Conservation (phyloP, 176 grass and related monocot species). For the Carex parvula region DNA sequence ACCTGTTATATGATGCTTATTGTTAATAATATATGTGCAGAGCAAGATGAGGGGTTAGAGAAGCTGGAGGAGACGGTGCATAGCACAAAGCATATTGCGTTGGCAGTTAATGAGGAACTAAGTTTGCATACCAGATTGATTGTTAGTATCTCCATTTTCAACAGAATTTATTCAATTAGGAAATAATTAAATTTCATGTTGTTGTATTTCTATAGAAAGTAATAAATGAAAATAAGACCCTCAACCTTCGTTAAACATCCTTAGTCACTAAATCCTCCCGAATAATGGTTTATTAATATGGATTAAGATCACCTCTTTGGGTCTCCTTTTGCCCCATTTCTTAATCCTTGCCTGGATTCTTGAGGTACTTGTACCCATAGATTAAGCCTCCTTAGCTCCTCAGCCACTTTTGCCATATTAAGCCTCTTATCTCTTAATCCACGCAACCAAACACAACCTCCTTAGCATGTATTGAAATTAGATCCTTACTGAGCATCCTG, state of each 20-base stretch:
- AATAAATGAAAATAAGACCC: background rate
- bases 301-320: background rate
- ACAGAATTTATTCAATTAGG: background rate
- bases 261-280: background rate
- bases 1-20: background rate
- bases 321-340: background rate
- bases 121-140: conserved; percentile 87
- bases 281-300: background rate
- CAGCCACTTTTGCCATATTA: background rate
- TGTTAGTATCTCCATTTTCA: conserved; percentile 39
- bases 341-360: background rate
- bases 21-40: conserved; percentile 35
- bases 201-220: background rate
- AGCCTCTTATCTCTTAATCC: background rate
- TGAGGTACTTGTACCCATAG: background rate
- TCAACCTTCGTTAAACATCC: background rate
- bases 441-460: background rate
- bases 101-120: conserved; percentile 97
- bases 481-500: background rate
- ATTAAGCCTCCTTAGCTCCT: background rate
- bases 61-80: conserved; percentile 87
- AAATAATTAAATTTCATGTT: background rate
- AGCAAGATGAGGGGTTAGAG: conserved; percentile 91
- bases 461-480: background rate
- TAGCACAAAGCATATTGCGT: conserved; percentile 96